phyloP scores from a whole-genome alignment of 768 basidiomycete genomes.

The Leccinum broughii region DNA sequence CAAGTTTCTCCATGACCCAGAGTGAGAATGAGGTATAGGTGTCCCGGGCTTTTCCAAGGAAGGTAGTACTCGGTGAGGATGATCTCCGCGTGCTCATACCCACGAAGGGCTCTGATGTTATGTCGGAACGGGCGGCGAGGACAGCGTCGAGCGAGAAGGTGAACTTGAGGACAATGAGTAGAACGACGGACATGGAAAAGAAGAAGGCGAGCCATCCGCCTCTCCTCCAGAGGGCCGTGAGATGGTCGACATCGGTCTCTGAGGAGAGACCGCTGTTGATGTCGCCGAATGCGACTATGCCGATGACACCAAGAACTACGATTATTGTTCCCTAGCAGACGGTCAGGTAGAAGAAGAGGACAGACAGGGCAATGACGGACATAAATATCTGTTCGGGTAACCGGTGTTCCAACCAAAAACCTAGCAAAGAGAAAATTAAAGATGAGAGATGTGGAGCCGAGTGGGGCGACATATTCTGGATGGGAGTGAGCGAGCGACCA shows the following conservation, averaged over 20 bases:
- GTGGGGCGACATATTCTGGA: conserved; percentile 91
- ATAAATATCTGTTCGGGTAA: conserved; percentile 81
- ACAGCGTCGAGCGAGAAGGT: conserved; percentile 73
- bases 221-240: conserved; percentile 84
- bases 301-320: conserved; percentile 81
- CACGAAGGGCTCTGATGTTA: conserved; percentile 57
- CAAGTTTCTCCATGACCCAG: conserved; percentile 62
- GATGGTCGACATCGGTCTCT: conserved; percentile 70
- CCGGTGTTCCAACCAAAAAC: conserved; percentile 82
- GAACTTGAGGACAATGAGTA: conserved; percentile 65
- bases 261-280: conserved; percentile 77
- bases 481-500: conserved; percentile 14
- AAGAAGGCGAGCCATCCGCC: conserved; percentile 91
- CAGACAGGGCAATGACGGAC: conserved; percentile 41
- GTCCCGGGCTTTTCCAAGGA: conserved; percentile 36
- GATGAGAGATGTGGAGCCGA: conserved; percentile 90
- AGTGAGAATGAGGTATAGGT: conserved; percentile 49
- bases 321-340: conserved; percentile 69
- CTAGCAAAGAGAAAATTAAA: conserved; percentile 97
- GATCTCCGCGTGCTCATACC: conserved; percentile 37
- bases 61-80: conserved; percentile 21
- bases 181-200: conserved; percentile 71
- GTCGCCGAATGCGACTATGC: conserved; percentile 85
- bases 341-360: conserved; percentile 3
- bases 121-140: conserved; percentile 66